Percentiles rank a stretch among this genome's conserved stretches.
Conservation (phyloP, 352 stramenopile genomes). For the Pythium vanterpoolii region DNA sequence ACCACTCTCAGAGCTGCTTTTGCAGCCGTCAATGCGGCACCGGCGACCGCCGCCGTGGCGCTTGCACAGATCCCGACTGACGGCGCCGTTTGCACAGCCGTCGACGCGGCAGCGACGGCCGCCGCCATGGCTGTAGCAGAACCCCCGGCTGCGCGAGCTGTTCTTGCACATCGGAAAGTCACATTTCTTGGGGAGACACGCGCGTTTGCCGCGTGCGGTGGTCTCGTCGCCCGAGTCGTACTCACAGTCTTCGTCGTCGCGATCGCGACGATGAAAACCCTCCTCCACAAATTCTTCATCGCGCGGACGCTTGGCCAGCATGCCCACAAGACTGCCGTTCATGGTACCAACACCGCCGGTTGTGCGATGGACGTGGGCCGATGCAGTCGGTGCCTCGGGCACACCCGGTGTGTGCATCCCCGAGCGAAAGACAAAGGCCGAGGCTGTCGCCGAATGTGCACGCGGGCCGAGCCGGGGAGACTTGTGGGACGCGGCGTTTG, state of each 20-base stretch:
- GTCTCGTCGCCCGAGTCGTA: conserved; percentile 11
- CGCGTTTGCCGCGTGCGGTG: conserved; percentile 34
- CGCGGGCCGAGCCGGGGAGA: background rate
- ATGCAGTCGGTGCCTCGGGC: conserved; percentile 12
- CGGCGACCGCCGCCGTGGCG: conserved; percentile 69
- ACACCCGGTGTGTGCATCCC: conserved; percentile 13
- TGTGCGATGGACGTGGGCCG: conserved; percentile 15
- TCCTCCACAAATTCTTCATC: conserved; percentile 16
- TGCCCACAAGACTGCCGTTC: conserved; percentile 8
- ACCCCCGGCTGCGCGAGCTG: conserved; percentile 69
- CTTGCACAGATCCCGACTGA: conserved; percentile 82
- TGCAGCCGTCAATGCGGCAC: conserved; percentile 63
- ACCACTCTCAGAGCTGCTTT: conserved; percentile 69
- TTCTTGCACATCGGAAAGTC: conserved; percentile 86
- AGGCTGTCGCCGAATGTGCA: background rate
- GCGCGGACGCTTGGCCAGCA: conserved; percentile 18
- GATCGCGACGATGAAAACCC: background rate
- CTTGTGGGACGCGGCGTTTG: background rate
- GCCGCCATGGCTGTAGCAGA: conserved; percentile 77
- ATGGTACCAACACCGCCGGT: background rate
- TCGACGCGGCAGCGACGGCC: conserved; percentile 62
- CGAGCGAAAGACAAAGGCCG: conserved; percentile 14
- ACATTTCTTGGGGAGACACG: conserved; percentile 78
- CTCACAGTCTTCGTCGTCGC: conserved; percentile 18
- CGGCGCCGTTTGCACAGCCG: conserved; percentile 64